phyloP scores from a whole-genome alignment of 306 rosid genomes.

The Betula pendula region DNA sequence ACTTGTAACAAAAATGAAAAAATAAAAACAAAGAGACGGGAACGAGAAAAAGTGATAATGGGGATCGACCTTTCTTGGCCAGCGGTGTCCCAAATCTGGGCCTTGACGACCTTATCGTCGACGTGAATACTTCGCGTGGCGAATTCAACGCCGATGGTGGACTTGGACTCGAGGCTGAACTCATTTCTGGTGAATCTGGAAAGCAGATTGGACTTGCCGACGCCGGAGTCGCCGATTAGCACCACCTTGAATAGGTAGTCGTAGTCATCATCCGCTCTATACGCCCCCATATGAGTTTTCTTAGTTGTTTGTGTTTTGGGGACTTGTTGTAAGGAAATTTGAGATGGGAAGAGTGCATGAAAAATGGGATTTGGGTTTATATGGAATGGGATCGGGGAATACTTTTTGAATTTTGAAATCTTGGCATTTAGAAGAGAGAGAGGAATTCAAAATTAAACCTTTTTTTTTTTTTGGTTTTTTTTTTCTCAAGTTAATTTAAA shows the following conservation, averaged over 20 bases:
- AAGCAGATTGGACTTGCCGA: slow-evolving; percentile 75
- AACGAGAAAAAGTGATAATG: too few species aligned
- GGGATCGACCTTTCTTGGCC: slow-evolving; percentile 73
- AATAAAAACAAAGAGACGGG: too few species aligned
- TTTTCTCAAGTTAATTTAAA: too few species aligned
- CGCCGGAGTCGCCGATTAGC: slow-evolving; percentile 83
- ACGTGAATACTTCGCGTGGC: slow-evolving; percentile 83
- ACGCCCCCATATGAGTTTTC: slow-evolving; percentile 55
- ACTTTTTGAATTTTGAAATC: background rate
- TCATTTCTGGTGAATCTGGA: slow-evolving; percentile 79
- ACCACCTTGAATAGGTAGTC: slow-evolving; percentile 83
- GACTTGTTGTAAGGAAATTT: too few species aligned
- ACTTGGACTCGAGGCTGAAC: slow-evolving; percentile 75
- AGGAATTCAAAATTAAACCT: too few species aligned
- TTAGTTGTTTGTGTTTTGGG: background rate
- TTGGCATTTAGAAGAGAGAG: background rate
- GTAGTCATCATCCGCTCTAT: slow-evolving; percentile 78
- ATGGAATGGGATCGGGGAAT: slow-evolving; percentile 32
- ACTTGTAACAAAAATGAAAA: background rate
- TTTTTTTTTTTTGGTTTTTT: too few species aligned
- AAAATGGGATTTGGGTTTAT: slow-evolving; percentile 42
- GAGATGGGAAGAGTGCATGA: slow-evolving; percentile 1
- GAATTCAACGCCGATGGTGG: slow-evolving; percentile 85
- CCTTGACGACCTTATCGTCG: slow-evolving; percentile 82
- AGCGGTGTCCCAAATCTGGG: slow-evolving; percentile 93